Conservation (phyloP, 129 eudicot species). For the Escallonia herrerae region DNA sequence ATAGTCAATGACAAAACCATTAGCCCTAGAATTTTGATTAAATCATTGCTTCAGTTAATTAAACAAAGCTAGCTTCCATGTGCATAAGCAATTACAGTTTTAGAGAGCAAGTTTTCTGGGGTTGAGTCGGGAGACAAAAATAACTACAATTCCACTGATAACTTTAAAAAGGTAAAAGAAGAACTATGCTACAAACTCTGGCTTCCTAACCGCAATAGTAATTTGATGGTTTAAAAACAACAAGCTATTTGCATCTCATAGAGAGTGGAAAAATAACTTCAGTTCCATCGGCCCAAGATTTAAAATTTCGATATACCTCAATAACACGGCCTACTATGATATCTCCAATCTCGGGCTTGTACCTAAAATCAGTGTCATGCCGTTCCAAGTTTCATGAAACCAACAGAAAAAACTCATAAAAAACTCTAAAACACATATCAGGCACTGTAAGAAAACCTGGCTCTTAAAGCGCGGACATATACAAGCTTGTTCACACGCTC, state of each 20-base stretch:
- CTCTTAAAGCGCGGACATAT: conserved; percentile 71
- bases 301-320: conserved; percentile 40
- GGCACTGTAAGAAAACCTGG: conserved; percentile 40
- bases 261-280: too few relatives aligned
- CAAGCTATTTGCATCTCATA: too few relatives aligned
- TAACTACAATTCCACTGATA: neutral
- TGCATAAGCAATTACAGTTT: neutral
- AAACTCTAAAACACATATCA: neutral
- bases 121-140: too few relatives aligned
- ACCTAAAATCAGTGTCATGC: conserved; percentile 42
- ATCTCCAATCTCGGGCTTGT: conserved; percentile 93
- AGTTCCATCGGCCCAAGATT: too few relatives aligned
- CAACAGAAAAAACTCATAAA: neutral
- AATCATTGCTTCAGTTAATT: neutral
- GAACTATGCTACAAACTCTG: neutral
- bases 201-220: too few relatives aligned
- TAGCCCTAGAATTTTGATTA: neutral
- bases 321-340: conserved; percentile 87
- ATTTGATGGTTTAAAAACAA: too few relatives aligned
- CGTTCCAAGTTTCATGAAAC: neutral
- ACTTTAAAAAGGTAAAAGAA: neutral
- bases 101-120: too few relatives aligned
- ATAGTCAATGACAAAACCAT: conserved; percentile 7
- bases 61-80: neutral
- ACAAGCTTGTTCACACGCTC: conserved; percentile 87